Base-by-base conservation (phyloP, 371 early-diverging fungal species). In the Mucor plumbeus region DNA sequence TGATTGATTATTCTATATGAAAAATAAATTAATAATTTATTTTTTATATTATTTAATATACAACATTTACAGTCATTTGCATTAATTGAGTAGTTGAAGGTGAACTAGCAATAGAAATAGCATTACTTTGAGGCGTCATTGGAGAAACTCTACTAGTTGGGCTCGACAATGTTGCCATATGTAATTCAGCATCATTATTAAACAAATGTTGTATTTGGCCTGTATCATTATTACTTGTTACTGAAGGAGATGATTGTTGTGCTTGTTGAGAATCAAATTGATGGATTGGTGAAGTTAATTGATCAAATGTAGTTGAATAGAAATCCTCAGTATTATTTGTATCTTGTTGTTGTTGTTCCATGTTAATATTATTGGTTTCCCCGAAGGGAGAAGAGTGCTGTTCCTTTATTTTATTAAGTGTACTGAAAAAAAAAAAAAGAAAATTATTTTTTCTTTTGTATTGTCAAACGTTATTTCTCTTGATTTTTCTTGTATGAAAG, bases 61-160 rank as follows among this genome's bases (percentile, higher is more conserved):
- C 0, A 15, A 43, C 26, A 50, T 50, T 50, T 50, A 50, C 50
- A 50, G 56, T 39, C 64, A 64, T 55, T 19, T 55, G 41, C 61
- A 61, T 61, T n/a, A 61, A 47, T 35, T 61, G 47, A 17, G 48
- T 61, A 19, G 61, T 19, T 33, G 64, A 44, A 15, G 64, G 64
- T 34, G 64, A 64, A 26, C 34, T 62, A 15, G 35, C 38, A 15
- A 62, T 44, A 33, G 60, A 60, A 14, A 60, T 21, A 31, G 60
- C 56, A 41, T 33, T 41, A 26, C n/a, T 31, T 33, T 26, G 31
- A 34, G 60, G 34, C 5, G 60, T 40, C 26, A 41, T 31, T 3
- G 60, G 41, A 15, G 60, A 60, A 3, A 60, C 34, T n/a, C 44
- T 41, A 15, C 33, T 34, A 7, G 60, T 41, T n/a, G 60, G 33